Percentiles rank a stretch among this genome's conserved stretches.
Conservation (phyloP, 148 eudicot species). For the Rhododendron vialii region DNA sequence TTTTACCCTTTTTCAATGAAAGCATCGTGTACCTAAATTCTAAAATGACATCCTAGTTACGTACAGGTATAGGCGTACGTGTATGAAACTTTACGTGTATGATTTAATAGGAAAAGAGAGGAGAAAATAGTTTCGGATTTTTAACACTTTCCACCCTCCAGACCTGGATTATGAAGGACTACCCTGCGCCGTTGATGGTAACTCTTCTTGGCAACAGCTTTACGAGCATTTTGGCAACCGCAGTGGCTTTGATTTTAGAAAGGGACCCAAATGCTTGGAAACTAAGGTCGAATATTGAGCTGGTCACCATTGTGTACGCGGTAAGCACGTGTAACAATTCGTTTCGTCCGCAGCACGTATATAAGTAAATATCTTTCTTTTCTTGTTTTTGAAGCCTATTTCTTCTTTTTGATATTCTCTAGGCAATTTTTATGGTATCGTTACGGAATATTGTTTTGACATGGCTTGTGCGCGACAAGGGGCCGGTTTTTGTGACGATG, state of each 20-base stretch:
- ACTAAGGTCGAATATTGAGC: slow-evolving; percentile 11
- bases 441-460: not conserved
- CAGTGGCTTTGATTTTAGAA: slow-evolving; percentile 23
- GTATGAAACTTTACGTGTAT: too few relatives aligned
- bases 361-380: not conserved
- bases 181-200: slow-evolving; percentile 30
- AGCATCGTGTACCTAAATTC: too few relatives aligned
- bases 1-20: too few relatives aligned
- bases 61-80: too few relatives aligned
- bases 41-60: too few relatives aligned
- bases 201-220: slow-evolving; percentile 25
- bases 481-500: slow-evolving; percentile 10
- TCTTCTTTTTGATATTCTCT: not conserved
- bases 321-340: slow-evolving; percentile 7
- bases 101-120: not conserved
- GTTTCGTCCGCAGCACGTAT: not conserved
- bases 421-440: not conserved
- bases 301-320: slow-evolving; percentile 27
- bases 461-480: not conserved
- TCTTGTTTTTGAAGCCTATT: not conserved
- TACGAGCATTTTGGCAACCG: slow-evolving; percentile 17
- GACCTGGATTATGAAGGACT: slow-evolving; percentile 40
- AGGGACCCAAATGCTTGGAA: slow-evolving; percentile 27
- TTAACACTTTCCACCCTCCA: not conserved
- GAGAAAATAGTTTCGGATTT: not conserved